These are phyloP conservation scores for Kregervanrija fluxuum DNA, from an alignment of 805 yeast genomes.

Conservation along the genomic window DNA sequence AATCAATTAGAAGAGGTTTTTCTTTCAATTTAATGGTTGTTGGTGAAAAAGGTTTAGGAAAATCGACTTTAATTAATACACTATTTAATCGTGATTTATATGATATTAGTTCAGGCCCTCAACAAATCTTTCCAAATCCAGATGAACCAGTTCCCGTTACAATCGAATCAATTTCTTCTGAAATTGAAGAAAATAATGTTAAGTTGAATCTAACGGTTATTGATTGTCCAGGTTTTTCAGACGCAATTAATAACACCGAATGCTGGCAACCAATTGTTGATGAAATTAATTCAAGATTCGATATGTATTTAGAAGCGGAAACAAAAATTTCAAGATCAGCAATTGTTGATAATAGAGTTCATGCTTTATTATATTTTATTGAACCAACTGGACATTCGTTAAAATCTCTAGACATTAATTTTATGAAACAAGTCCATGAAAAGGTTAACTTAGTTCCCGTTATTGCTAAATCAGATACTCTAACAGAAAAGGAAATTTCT, in stretches of 20 bases:
- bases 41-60: slow-evolving; percentile 90
- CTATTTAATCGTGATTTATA: slow-evolving; percentile 67
- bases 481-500: slow-evolving; percentile 77
- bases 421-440: slow-evolving; percentile 81
- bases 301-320: slow-evolving; percentile 83
- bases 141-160: slow-evolving; percentile 42
- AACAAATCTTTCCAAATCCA: slow-evolving; percentile 30
- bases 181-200: slow-evolving; percentile 91
- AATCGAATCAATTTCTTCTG: slow-evolving; percentile 55
- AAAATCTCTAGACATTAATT: slow-evolving; percentile 80
- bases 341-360: slow-evolving; percentile 76
- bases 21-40: slow-evolving; percentile 82
- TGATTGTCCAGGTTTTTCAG: slow-evolving; percentile 94
- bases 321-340: slow-evolving; percentile 69
- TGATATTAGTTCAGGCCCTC: slow-evolving; percentile 20
- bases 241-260: slow-evolving; percentile 68
- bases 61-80: slow-evolving; percentile 86
- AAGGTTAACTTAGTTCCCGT: slow-evolving; percentile 92
- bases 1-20: slow-evolving; percentile 85
- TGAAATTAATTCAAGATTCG: slow-evolving; percentile 81
- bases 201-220: slow-evolving; percentile 75
- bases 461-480: slow-evolving; percentile 89
- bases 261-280: slow-evolving; percentile 89
- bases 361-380: slow-evolving; percentile 87
- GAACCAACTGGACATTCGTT: slow-evolving; percentile 96